Evolutionary conservation across 352 stramenopile genomes (phyloP), one percentile per base, ranked within the genome.

Genomic region (Phytophthora cryptogea): DNA sequence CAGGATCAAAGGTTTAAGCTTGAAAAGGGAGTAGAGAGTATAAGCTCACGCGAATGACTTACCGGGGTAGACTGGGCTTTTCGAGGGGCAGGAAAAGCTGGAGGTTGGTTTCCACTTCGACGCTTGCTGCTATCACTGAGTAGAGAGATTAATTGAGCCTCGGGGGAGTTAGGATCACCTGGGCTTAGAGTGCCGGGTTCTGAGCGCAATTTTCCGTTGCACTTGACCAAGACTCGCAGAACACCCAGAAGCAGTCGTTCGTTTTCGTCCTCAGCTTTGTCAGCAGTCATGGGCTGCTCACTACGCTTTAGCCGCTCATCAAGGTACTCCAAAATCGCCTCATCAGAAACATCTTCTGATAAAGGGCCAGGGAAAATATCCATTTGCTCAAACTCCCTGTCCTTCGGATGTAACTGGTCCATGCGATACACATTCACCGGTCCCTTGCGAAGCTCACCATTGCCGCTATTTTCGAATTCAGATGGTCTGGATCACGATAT

Each of bases 361-460:
- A 96, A 54, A 3, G 87, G 87, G 5, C 87, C 87, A 27, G 87
- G 87, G 66, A 96, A 96, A 13, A 69, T 68, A 30, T 89, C 72
- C 35, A 96, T 69, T 42, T 88, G 69, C 27, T 90, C 70, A 36
- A 89, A 83, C 10, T 85, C 75, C n/a, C 63, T 66, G 47, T 92
- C 74, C 14, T 76, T 78, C n/a, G 76, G 78, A 37, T 96, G 80
- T 14, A 96, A 56, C 41, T 93, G 80, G 8, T 89, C 72, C 83
- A 96, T 92, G 28, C 70, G 71, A 59, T 92, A 94, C 10, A 96
- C 55, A n/a, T 70, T 68, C 5, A 96, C 72, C 6, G 87, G 87
- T 33, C 87, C 87, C 54, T 94, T 96, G 16, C 87, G 78, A 27
- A 92, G 61, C 41, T 94, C 82, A 14, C 74, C 76, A 20, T 88